Evolutionary conservation across 2,329 filamentous ascomycete genomes (phyloP).

Genomic region (Dactylellina parvicollis): DNA sequence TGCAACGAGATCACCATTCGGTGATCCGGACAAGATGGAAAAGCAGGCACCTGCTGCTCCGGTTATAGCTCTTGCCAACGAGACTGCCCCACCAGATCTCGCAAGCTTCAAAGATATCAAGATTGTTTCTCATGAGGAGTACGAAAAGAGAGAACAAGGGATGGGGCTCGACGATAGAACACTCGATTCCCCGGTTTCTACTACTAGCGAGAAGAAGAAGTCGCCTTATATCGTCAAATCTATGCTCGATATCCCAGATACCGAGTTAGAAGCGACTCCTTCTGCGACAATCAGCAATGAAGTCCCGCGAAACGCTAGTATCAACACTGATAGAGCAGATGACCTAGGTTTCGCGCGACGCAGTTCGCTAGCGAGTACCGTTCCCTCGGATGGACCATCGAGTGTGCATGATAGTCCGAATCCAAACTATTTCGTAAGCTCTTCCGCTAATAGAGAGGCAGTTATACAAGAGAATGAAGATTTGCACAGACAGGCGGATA

Average conservation of each 20-base stretch:
- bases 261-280: not conserved
- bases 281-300: not conserved
- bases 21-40: slow-evolving; percentile 30
- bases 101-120: slow-evolving; percentile 13
- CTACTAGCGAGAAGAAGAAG: slow-evolving; percentile 21
- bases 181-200: slow-evolving; percentile 5
- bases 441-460: not conserved
- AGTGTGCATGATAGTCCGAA: slow-evolving; percentile 38
- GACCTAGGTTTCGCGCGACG: slow-evolving; percentile 29
- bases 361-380: slow-evolving; percentile 24
- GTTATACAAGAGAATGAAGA: slow-evolving; percentile 39
- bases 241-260: slow-evolving; percentile 40
- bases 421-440: slow-evolving; percentile 50
- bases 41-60: slow-evolving; percentile 15
- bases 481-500: slow-evolving; percentile 39
- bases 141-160: slow-evolving; percentile 16
- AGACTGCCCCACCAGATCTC: slow-evolving; percentile 1
- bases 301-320: slow-evolving; percentile 5
- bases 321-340: slow-evolving; percentile 20
- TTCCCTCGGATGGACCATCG: slow-evolving; percentile 31
- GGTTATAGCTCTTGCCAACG: slow-evolving; percentile 11
- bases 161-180: not conserved
- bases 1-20: slow-evolving; percentile 29
- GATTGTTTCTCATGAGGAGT: slow-evolving; percentile 30
- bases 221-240: slow-evolving; percentile 32